These are phyloP conservation scores for Gloeophyllum trabeum DNA, from an alignment of 768 basidiomycete genomes.

Conservation along the genomic window DNA sequence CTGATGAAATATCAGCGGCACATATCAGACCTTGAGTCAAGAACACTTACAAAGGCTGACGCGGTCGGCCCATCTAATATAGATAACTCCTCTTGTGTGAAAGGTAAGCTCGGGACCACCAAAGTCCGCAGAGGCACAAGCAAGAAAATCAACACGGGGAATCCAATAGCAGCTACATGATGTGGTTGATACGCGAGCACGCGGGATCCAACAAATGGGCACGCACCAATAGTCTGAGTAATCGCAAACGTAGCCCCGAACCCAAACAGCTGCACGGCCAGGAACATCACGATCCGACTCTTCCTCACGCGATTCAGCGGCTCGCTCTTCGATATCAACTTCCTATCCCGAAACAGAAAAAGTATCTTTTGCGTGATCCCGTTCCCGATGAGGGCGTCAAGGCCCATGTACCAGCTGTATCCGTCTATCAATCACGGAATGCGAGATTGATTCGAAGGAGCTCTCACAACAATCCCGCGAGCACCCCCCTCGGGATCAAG, in stretches of 20 bases:
- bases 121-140: conserved; percentile 67
- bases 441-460: not conserved
- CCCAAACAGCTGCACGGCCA: conserved; percentile 64
- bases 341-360: conserved; percentile 66
- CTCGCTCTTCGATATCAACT: conserved; percentile 49
- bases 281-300: conserved; percentile 60
- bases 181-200: not conserved
- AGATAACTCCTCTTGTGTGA: conserved; percentile 65
- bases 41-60: conserved; percentile 62
- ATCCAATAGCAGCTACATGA: conserved; percentile 72
- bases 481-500: conserved; percentile 70
- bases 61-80: conserved; percentile 89
- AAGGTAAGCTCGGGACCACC: conserved; percentile 65
- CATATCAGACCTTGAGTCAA: not conserved
- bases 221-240: conserved; percentile 76
- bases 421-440: not conserved
- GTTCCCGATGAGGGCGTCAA: conserved; percentile 67
- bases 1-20: conserved; percentile 9
- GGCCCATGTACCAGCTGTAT: conserved; percentile 84
- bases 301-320: conserved; percentile 69
- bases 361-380: conserved; percentile 77
- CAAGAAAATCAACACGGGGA: conserved; percentile 80
- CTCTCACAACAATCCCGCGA: conserved; percentile 80
- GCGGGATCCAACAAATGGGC: not conserved
- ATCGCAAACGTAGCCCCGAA: conserved; percentile 88